Evolutionary conservation across 345 rosid species (phyloP).

Genomic region (Excoecaria cochinchinensis): DNA sequence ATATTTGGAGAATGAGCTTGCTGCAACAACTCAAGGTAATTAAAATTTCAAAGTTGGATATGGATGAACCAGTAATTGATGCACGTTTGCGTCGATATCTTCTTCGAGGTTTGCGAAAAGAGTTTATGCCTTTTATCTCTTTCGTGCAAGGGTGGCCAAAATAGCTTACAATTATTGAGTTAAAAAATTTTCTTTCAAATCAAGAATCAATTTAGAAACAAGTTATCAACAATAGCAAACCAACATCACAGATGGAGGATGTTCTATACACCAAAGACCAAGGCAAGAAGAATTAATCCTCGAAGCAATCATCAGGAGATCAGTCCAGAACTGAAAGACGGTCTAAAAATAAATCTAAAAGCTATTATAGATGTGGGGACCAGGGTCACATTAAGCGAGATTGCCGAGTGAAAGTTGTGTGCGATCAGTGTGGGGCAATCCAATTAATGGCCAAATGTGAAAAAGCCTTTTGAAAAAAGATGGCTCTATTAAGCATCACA

Average conservation of each 20-base stretch:
- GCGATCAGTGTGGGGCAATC: too few relatives aligned
- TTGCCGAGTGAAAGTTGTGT: too few relatives aligned
- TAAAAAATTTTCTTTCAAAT: background rate
- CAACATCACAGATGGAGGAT: too few relatives aligned
- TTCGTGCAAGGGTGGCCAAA: constrained; percentile 5
- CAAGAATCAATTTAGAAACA: background rate
- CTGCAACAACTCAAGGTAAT: constrained; percentile 4
- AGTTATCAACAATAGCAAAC: too few relatives aligned
- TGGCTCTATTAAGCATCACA: too few relatives aligned
- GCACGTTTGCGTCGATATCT: constrained; percentile 8
- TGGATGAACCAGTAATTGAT: background rate
- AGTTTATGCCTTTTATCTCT: constrained; percentile 14
- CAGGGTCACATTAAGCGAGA: too few relatives aligned
- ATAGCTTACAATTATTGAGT: constrained; percentile 12
- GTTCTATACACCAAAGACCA: background rate
- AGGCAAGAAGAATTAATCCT: background rate
- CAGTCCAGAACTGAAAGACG: background rate
- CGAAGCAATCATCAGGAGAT: background rate
- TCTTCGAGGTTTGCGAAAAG: constrained; percentile 9
- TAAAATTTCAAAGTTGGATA: constrained; percentile 17
- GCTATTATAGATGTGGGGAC: background rate
- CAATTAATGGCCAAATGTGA: too few relatives aligned
- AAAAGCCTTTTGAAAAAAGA: too few relatives aligned
- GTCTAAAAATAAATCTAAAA: background rate
- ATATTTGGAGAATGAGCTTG: constrained; percentile 11